These are phyloP conservation scores for Epichloe gansuensis DNA, from an alignment of 2,329 filamentous ascomycete genomes.

Conservation along the genomic window DNA sequence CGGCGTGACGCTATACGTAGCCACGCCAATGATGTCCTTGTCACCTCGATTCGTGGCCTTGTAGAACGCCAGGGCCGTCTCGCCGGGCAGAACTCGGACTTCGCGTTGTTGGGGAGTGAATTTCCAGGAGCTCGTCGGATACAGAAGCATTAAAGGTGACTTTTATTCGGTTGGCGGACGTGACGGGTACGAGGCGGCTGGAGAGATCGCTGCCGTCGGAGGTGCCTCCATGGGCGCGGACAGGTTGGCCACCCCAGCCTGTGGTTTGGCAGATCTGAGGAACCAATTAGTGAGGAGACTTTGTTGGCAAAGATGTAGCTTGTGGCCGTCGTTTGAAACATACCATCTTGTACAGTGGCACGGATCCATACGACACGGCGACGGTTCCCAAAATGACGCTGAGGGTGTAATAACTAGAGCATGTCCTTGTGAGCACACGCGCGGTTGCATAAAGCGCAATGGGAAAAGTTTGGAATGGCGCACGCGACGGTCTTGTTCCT, in stretches of 20 bases:
- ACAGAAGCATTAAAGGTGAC: slow-evolving; percentile 96
- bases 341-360: slow-evolving; percentile 82
- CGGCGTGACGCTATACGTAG: slow-evolving; percentile 93
- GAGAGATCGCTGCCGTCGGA: slow-evolving; percentile 52
- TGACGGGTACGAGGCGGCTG: slow-evolving; percentile 68
- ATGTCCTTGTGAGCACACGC: neutral
- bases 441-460: neutral
- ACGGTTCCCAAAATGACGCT: slow-evolving; percentile 71
- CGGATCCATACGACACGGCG: slow-evolving; percentile 69
- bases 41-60: slow-evolving; percentile 86
- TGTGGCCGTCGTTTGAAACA: neutral
- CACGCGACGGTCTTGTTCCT: slow-evolving; percentile 53
- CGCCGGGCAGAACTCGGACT: slow-evolving; percentile 86
- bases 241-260: slow-evolving; percentile 85
- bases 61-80: slow-evolving; percentile 95
- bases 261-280: slow-evolving; percentile 64
- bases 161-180: slow-evolving; percentile 69
- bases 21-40: slow-evolving; percentile 92
- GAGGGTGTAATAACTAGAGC: slow-evolving; percentile 55
- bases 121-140: slow-evolving; percentile 90
- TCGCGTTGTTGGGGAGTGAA: slow-evolving; percentile 95
- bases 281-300: neutral
- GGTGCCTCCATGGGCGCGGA: slow-evolving; percentile 58
- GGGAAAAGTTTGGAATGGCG: neutral
- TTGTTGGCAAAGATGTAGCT: neutral